Evolutionary conservation across 257 asterid genomes (phyloP).

Genomic region (Solanum pennellii): DNA sequence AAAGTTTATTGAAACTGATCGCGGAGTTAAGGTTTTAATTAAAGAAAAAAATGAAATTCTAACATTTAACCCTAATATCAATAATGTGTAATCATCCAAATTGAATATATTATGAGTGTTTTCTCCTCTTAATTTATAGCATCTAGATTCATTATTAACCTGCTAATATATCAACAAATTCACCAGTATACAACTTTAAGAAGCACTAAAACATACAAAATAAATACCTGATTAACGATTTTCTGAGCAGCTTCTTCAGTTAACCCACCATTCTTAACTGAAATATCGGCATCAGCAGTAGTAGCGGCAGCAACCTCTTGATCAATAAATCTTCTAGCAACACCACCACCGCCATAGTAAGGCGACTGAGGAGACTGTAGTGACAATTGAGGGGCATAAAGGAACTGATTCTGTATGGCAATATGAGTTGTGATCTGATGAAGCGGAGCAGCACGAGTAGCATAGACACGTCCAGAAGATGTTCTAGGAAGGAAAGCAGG

Average conservation of each 20-base stretch:
- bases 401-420: not conserved
- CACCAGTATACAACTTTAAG: not conserved
- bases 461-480: conserved; percentile 5
- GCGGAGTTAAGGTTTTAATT: not conserved
- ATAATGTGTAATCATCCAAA: not conserved
- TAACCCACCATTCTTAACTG: conserved; percentile 24
- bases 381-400: not conserved
- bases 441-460: not conserved
- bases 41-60: not conserved
- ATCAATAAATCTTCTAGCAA: conserved; percentile 22
- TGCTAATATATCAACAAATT: not conserved
- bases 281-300: not conserved
- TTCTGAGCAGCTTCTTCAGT: conserved; percentile 49
- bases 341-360: conserved; percentile 26
- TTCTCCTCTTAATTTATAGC: not conserved
- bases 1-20: not conserved
- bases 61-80: not conserved
- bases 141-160: not conserved
- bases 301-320: conserved; percentile 18
- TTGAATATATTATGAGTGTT: not conserved
- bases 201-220: not conserved
- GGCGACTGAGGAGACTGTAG: conserved; percentile 16
- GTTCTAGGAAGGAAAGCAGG: conserved; percentile 69
- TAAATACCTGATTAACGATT: conserved; percentile 60
- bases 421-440: not conserved